A percentile compares a stretch with the other conserved stretches of the same genome.
phyloP scores from a whole-genome alignment of 345 rosid genomes.

The Salix suchowensis region DNA sequence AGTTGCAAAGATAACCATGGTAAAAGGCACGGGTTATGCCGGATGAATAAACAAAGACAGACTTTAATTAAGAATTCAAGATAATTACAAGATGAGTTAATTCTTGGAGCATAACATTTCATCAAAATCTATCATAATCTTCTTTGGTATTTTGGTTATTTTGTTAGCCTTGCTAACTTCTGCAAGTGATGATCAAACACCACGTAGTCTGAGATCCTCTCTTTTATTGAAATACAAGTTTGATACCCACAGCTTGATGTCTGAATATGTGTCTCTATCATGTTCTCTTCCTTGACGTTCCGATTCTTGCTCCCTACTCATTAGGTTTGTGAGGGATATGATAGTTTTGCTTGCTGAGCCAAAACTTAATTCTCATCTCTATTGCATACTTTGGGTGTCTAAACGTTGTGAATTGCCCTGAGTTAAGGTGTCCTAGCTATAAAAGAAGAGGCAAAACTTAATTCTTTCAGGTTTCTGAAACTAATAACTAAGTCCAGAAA shows the following conservation, averaged over 20 bases:
- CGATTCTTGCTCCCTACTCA: not conserved
- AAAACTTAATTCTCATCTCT: not conserved
- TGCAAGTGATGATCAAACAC: not conserved
- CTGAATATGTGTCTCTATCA: not conserved
- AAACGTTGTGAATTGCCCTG: not conserved
- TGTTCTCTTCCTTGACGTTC: not conserved
- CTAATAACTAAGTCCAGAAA: not conserved
- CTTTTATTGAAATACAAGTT: not conserved
- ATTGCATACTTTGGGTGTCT: not conserved
- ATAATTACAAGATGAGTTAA: not conserved
- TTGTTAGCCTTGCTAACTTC: not conserved
- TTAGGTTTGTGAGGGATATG: not conserved
- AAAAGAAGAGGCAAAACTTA: not conserved
- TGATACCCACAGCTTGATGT: not conserved
- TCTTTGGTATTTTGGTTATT: not conserved
- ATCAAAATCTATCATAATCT: not conserved
- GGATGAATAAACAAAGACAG: not conserved
- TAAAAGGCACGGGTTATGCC: not conserved
- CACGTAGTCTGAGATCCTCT: not conserved
- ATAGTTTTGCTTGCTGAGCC: too few relatives aligned
- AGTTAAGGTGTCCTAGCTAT: not conserved
- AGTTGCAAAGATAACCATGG: not conserved
- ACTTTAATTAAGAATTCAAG: not conserved
- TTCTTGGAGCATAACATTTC: not conserved
- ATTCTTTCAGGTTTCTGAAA: not conserved